A percentile compares a stretch with the other conserved stretches of the same genome.
These are phyloP conservation scores for Xylaria sp. DNA, from an alignment of 2,329 filamentous ascomycete species.

Conservation along the genomic window DNA sequence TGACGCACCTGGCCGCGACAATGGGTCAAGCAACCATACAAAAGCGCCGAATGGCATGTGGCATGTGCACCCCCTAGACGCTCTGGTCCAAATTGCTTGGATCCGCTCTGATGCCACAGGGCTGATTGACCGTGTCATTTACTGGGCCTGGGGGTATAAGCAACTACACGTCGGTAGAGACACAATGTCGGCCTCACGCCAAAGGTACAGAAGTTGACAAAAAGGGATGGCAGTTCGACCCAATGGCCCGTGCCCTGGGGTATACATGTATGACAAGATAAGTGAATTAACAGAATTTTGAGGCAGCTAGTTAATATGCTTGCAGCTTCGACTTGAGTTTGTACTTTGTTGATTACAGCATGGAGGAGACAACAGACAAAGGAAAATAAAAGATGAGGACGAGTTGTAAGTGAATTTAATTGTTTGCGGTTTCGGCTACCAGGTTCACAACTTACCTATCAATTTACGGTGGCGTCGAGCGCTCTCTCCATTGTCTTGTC, in stretches of 20 bases:
- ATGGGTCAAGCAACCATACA: slow-evolving; percentile 20
- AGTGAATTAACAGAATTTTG: neutral
- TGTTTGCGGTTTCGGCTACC: neutral
- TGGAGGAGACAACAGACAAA: neutral
- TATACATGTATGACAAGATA: neutral
- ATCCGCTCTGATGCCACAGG: slow-evolving; percentile 29
- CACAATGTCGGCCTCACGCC: too few relatives aligned
- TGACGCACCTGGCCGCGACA: slow-evolving; percentile 36
- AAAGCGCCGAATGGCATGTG: slow-evolving; percentile 16
- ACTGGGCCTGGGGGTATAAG: neutral
- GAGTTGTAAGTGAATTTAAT: neutral
- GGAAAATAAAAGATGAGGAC: neutral
- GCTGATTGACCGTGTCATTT: slow-evolving; percentile 22
- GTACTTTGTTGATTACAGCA: neutral
- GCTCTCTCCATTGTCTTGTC: slow-evolving; percentile 4
- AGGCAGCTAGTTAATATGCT: neutral
- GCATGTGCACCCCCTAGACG: neutral
- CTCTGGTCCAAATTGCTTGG: neutral
- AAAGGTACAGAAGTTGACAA: neutral
- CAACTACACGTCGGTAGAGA: too few relatives aligned
- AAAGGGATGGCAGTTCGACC: neutral
- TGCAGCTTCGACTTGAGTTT: neutral
- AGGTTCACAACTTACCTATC: neutral
- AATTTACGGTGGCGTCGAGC: neutral
- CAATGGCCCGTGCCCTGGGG: neutral